Evolutionary conservation across 495 filamentous ascomycete species (phyloP), one percentile per base, ranked within the genome.

Genomic region (Aspergillus nidulans): DNA sequence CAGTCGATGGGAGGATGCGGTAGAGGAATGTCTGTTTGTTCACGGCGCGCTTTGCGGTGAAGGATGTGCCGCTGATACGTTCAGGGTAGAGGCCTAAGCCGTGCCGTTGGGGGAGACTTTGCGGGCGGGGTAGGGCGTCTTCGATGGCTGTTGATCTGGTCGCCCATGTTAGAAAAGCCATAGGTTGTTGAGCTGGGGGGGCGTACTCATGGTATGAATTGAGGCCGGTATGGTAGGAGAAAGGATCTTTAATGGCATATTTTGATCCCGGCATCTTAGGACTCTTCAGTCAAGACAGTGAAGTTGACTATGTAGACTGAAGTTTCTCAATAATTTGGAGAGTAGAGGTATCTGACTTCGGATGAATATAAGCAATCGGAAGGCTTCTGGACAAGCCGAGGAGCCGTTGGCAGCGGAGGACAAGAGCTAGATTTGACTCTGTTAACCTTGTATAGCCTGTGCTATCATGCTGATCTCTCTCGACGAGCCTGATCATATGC

Each of bases 11-110:
- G 16, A 51, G 30, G 24, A 51, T 51, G n/a, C 48, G n/a, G 20
- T 51, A 51, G 8, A 51, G 48, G 19, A 51, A 51, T 15, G 48
- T 51, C 48, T 51, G 48, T 20, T 51, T 51, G 32, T 51, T 51
- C 12, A 51, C 18, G 4, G 48, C 32, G n/a, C 48, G 48, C 20
- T 51, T 51, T 9, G 48, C 48, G 34, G 48, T 51, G 19, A 51
- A 51, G 10, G 48, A 51, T 9, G 48, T 51, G 1, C 48, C 48
- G 36, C 48, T 51, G 24, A 51, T 51, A 32, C 48, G 48, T 23
- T 51, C 48, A 10, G 48, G 48, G 23, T 51, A 51, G 30, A 51
- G 19, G 48, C 48, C 48, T 18, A 39, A 15, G 26, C 32, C 18
- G 32, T 51, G 48, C 0, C 48, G 48, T 19, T 51, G 48, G 15